Evolutionary conservation across 2,329 filamentous ascomycete species (phyloP).

Genomic region (Ascocoryne sarcoides): DNA sequence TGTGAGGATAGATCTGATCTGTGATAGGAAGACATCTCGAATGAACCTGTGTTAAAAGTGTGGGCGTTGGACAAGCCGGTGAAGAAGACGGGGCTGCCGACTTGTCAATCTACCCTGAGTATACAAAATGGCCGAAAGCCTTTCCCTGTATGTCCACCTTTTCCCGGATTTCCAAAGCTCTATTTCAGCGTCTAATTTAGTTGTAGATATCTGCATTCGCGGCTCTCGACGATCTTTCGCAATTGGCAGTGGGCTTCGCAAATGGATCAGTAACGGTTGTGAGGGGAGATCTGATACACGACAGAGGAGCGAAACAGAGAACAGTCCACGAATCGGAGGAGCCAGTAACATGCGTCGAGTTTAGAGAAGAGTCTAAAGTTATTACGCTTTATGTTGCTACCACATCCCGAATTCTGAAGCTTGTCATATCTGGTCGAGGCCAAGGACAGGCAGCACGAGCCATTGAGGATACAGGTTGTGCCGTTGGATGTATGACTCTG

Average conservation of each 20-base stretch:
- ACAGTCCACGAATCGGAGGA: conserved; percentile 96
- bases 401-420: conserved; percentile 75
- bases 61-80: conserved; percentile 92
- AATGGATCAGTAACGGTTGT: conserved; percentile 93
- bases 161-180: neutral
- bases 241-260: conserved; percentile 90
- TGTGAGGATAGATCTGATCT: conserved; percentile 21
- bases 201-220: conserved; percentile 75
- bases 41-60: conserved; percentile 86
- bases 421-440: conserved; percentile 79
- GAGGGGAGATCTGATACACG: conserved; percentile 87
- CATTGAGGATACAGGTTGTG: conserved; percentile 83
- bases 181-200: neutral
- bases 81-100: conserved; percentile 85
- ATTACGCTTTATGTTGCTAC: conserved; percentile 90
- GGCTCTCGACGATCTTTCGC: conserved; percentile 77
- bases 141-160: conserved; percentile 64
- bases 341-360: conserved; percentile 84
- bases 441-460: conserved; percentile 84
- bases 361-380: conserved; percentile 47
- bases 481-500: conserved; percentile 88
- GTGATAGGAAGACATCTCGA: conserved; percentile 70
- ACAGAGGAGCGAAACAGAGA: conserved; percentile 86
- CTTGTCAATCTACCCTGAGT: conserved; percentile 75
- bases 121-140: conserved; percentile 87